These are phyloP conservation scores for Rhizopogon vinicolor DNA, from an alignment of 768 basidiomycete genomes.

Conservation along the genomic window DNA sequence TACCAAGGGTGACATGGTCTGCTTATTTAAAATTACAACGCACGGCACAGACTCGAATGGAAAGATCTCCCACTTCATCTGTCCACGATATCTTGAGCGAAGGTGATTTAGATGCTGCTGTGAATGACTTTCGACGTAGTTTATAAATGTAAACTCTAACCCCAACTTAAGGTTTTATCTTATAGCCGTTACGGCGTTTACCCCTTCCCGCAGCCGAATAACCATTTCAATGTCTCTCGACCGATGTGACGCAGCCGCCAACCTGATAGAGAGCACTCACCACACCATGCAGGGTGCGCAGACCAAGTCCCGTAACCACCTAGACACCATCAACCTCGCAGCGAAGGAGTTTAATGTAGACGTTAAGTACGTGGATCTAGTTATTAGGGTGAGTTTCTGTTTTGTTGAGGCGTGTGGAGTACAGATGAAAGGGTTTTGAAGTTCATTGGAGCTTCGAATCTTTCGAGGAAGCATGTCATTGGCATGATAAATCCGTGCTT, in stretches of 20 bases:
- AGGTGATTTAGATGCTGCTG: neutral
- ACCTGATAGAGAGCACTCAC: constrained; percentile 9
- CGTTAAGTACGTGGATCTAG: constrained; percentile 52
- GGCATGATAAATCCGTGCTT: constrained; percentile 68
- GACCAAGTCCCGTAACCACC: constrained; percentile 25
- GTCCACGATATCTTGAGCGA: neutral
- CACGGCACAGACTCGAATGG: no score
- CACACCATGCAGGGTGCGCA: neutral
- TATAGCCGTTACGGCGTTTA: no score
- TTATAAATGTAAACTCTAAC: constrained; percentile 1
- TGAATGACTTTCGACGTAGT: neutral
- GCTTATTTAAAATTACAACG: no score
- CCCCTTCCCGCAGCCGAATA: no score
- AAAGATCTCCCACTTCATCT: neutral
- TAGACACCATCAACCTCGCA: constrained; percentile 26
- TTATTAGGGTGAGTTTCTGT: constrained; percentile 41
- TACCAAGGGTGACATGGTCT: no score
- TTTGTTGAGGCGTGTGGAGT: neutral
- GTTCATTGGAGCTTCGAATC: constrained; percentile 67
- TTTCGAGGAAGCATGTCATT: constrained; percentile 70
- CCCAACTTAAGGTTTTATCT: neutral
- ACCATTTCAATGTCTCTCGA: neutral
- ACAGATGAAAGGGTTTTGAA: constrained; percentile 19
- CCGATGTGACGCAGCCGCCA: constrained; percentile 6
- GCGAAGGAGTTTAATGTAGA: constrained; percentile 28